phyloP scores from a whole-genome alignment of 805 yeast genomes.

The Saccharomycodes ludwigii region DNA sequence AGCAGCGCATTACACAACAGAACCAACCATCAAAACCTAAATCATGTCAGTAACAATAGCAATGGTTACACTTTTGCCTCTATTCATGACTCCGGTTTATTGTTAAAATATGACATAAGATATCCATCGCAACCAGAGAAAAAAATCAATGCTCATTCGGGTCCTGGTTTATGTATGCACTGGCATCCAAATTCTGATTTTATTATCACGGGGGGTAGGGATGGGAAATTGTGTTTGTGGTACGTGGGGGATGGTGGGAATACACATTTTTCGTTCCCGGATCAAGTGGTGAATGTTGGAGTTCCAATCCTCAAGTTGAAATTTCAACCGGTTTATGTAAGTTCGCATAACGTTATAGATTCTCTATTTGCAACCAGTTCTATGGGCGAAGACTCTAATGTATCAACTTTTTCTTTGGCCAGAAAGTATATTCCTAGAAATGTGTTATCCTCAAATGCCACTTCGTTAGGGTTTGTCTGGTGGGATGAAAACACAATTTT shows the following conservation, averaged over 20 bases:
- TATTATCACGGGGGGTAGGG: conserved; percentile 87
- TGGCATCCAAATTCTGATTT: conserved; percentile 81
- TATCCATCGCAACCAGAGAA: conserved; percentile 50
- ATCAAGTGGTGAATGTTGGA: conserved; percentile 58
- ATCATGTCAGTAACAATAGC: background rate
- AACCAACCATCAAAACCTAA: background rate
- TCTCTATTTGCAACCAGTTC: conserved; percentile 67
- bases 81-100: conserved; percentile 79
- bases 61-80: conserved; percentile 48
- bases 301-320: conserved; percentile 56
- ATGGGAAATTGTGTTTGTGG: conserved; percentile 35
- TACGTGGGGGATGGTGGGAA: conserved; percentile 18
- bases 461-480: conserved; percentile 25
- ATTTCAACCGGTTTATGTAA: conserved; percentile 18
- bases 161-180: conserved; percentile 78
- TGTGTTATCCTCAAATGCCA: conserved; percentile 21
- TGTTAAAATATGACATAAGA: conserved; percentile 82
- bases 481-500: conserved; percentile 23
- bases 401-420: conserved; percentile 56
- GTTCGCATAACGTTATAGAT: conserved; percentile 27
- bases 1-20: too few relatives aligned
- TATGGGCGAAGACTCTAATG: conserved; percentile 53
- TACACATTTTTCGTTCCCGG: conserved; percentile 34
- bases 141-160: conserved; percentile 77
- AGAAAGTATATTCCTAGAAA: conserved; percentile 63